phyloP scores from a whole-genome alignment of 169 alveolate species.

The Theileria parva region DNA sequence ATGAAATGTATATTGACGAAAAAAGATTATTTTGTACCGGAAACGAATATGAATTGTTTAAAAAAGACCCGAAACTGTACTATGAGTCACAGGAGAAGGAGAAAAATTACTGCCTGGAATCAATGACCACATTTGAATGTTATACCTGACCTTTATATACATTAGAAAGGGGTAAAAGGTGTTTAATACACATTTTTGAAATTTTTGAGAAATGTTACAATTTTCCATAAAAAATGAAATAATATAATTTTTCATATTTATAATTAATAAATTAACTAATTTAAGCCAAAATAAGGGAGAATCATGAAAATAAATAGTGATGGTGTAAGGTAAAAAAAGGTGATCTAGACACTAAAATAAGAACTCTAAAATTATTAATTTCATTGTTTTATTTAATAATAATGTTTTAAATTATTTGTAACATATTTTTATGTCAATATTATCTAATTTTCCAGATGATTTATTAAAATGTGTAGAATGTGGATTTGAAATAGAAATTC shows the following conservation, averaged over 20 bases:
- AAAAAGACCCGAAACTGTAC: conserved; percentile 2
- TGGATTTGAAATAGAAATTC: neutral
- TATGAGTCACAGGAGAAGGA: neutral
- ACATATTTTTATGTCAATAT: neutral
- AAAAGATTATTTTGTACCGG: conserved; percentile 16
- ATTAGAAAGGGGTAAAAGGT: no score
- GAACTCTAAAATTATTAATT: neutral
- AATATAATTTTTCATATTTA: neutral
- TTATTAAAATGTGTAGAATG: conserved; percentile 6
- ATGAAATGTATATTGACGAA: conserved; percentile 14
- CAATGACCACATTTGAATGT: conserved; percentile 15
- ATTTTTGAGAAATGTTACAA: neutral
- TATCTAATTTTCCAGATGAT: neutral
- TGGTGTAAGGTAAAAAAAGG: neutral
- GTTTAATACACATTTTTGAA: neutral
- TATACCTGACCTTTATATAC: neutral
- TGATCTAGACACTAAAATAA: neutral
- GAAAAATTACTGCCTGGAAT: conserved; percentile 6
- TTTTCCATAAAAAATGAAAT: no score
- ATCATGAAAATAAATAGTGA: conserved; percentile 1
- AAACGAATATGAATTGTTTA: conserved; percentile 11
- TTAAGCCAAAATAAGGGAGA: neutral
- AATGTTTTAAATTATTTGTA: neutral
- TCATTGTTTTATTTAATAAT: neutral
- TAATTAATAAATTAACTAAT: neutral